These are phyloP conservation scores for Ophiocordyceps unilateralis DNA, from an alignment of 2,329 filamentous ascomycete genomes.

Conservation along the genomic window DNA sequence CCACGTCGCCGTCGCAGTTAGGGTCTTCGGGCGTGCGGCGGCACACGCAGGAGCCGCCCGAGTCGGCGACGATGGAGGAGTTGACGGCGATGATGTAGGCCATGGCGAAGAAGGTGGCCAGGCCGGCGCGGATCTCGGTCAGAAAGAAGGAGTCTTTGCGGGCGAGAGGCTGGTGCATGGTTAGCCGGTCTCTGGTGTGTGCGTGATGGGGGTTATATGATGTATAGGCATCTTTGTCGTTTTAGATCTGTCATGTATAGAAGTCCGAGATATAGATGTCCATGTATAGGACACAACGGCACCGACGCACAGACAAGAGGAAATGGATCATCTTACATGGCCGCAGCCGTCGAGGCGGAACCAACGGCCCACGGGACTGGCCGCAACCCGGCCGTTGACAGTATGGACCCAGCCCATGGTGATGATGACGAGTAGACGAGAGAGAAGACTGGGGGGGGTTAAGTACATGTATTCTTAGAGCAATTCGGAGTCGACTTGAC, in stretches of 20 bases:
- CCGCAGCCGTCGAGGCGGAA: slow-evolving; percentile 72
- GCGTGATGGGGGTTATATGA: background rate
- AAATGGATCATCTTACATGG: slow-evolving; percentile 40
- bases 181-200: too few relatives aligned
- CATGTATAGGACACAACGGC: too few relatives aligned
- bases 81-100: slow-evolving; percentile 38
- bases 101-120: slow-evolving; percentile 62
- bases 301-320: too few relatives aligned
- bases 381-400: slow-evolving; percentile 41
- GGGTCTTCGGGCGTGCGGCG: slow-evolving; percentile 30
- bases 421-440: background rate
- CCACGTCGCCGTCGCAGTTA: slow-evolving; percentile 32
- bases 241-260: background rate
- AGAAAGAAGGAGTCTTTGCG: slow-evolving; percentile 63
- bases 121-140: slow-evolving; percentile 67
- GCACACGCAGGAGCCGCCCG: slow-evolving; percentile 63
- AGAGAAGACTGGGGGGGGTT: background rate
- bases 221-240: too few relatives aligned
- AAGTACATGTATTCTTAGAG: too few relatives aligned
- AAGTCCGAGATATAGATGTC: background rate
- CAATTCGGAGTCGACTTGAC: too few relatives aligned
- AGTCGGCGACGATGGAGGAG: slow-evolving; percentile 38
- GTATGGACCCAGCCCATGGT: slow-evolving; percentile 31
- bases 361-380: slow-evolving; percentile 48
- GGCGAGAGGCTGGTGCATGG: slow-evolving; percentile 38